These are phyloP conservation scores for Salvia splendens DNA, from an alignment of 257 asterid genomes.

Conservation along the genomic window DNA sequence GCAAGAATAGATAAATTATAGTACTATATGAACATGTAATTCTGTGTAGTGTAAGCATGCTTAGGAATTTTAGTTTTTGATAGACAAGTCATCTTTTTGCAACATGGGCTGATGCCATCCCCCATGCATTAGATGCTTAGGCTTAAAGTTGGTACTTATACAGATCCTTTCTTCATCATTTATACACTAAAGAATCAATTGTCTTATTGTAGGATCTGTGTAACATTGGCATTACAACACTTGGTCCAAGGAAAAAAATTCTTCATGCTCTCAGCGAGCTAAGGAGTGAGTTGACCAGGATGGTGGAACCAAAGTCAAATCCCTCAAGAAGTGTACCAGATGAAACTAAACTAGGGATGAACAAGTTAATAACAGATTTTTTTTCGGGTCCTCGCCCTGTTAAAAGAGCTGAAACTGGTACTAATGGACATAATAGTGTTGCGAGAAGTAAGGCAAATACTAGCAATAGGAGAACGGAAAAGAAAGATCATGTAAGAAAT, in stretches of 20 bases:
- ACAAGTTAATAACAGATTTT: constrained; percentile 84
- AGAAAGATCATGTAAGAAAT: constrained; percentile 45
- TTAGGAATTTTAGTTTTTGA: constrained; percentile 10
- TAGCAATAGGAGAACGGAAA: constrained; percentile 36
- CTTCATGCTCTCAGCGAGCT: constrained; percentile 61
- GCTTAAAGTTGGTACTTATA: constrained; percentile 7
- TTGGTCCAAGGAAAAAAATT: constrained; percentile 93
- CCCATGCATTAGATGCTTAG: constrained; percentile 1
- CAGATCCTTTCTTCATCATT: constrained; percentile 6
- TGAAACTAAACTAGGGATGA: constrained; percentile 46
- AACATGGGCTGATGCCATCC: not conserved
- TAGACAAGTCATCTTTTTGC: not conserved
- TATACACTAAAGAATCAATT: constrained; percentile 16
- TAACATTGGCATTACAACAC: constrained; percentile 77
- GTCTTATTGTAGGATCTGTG: constrained; percentile 62
- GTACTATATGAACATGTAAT: no score
- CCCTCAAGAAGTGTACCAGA: constrained; percentile 40
- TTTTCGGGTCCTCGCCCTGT: constrained; percentile 54
- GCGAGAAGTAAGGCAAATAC: constrained; percentile 37
- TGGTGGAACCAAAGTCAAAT: constrained; percentile 43
- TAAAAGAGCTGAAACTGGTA: constrained; percentile 36
- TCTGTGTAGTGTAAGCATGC: constrained; percentile 1
- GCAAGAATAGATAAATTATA: not conserved
- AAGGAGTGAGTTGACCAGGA: constrained; percentile 39
- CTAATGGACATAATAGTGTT: constrained; percentile 37